A percentile compares a stretch with the other conserved stretches of the same genome.
phyloP scores from a whole-genome alignment of 2,329 filamentous ascomycete genomes.

The Pyrenophora tritici-repentis region DNA sequence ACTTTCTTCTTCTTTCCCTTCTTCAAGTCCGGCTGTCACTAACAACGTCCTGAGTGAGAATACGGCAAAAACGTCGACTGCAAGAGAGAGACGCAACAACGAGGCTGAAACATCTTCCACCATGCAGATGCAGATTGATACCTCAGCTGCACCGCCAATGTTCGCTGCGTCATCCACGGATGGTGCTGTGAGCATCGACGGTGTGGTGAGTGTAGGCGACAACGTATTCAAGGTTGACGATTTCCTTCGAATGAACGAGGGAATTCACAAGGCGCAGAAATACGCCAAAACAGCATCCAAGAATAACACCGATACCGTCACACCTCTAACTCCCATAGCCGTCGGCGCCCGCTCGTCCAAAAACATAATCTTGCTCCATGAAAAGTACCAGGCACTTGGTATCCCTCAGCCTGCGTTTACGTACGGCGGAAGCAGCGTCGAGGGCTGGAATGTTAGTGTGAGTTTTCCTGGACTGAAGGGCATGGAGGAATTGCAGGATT shows the following conservation, averaged over 20 bases:
- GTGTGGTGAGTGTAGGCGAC: no score
- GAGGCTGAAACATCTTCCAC: background rate
- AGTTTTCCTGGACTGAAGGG: conserved; percentile 25
- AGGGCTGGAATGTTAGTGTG: conserved; percentile 31
- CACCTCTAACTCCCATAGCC: conserved; percentile 20
- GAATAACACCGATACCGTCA: background rate
- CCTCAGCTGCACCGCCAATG: background rate
- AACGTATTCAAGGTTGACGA: conserved; percentile 27
- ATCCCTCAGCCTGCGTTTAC: conserved; percentile 29
- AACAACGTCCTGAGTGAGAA: no score
- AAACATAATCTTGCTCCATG: conserved; percentile 29
- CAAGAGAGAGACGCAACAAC: background rate
- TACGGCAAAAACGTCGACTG: no score
- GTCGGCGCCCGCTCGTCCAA: conserved; percentile 27
- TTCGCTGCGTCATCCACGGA: background rate
- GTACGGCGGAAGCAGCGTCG: conserved; percentile 13
- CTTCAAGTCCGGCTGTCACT: conserved; percentile 4
- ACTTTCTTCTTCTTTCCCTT: conserved; percentile 1
- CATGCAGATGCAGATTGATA: conserved; percentile 18
- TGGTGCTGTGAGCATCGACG: no score
- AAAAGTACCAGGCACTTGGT: conserved; percentile 32
- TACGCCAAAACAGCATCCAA: conserved; percentile 13
- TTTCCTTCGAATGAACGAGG: conserved; percentile 19
- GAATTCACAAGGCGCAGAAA: conserved; percentile 10
- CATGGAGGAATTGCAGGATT: conserved; percentile 17